Evolutionary conservation across 2,329 filamentous ascomycete genomes (phyloP), one percentile per base, ranked within the genome.

Genomic region (Ampelomyces quisqualis): DNA sequence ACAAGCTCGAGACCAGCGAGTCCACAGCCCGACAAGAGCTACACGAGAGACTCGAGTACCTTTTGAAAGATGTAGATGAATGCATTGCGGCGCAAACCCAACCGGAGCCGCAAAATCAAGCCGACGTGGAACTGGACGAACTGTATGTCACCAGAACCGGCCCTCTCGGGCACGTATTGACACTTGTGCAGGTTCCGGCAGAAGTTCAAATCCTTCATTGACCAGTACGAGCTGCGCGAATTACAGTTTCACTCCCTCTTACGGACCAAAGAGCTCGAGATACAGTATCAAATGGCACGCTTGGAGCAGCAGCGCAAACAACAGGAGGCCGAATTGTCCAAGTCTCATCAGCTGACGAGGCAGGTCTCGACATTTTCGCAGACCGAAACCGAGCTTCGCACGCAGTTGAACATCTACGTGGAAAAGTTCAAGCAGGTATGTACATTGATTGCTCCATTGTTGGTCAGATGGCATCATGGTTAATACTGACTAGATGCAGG

Each of bases 361-460:
- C 93, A 98, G 70, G 90, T 97, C 17, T 88, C 90, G 54, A 94
- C 90, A 2, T 96, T 97, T 67, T 93, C 90, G 23, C 93, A 95
- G 70, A 97, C 91, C 7, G 93, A 98, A 71, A 86, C 88, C 11
- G 91, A 97, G 70, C 78, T 98, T 40, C 78, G 93, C 45, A 94
- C 88, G 59, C 93, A 98, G 70, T 82, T 98, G 58, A 97, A 96
- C 68, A 91, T 96, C 58, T 98, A 98, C 61, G 91, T 96, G 18
- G 93, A 98, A 67, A 98, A 97, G 73, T 97, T 97, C 73, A 97
- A 97, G 76, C 93, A 98, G 87, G 91, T 95, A 81, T 70, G 65
- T 47, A 35, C 37, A 33, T 37, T 43, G 22, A 38, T 34, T 26
- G 34, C 44, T 34, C 49, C 51, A 45, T 47, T 38, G 44, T 47